These are phyloP conservation scores for Phlebiopsis gigantea DNA, from an alignment of 768 basidiomycete genomes.

Conservation along the genomic window DNA sequence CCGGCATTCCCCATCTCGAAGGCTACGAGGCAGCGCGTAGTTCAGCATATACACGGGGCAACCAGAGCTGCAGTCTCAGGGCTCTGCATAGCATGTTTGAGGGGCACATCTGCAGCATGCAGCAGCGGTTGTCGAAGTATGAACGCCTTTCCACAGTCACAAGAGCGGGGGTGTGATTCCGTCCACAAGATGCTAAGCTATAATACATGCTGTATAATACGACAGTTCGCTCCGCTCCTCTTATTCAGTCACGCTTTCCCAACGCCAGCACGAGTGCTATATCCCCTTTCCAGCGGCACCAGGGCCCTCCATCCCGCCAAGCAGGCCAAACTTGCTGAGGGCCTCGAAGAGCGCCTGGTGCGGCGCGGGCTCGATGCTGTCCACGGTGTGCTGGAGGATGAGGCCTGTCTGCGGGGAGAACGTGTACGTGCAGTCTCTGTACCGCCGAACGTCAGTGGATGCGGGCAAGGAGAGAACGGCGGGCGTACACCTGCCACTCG, in stretches of 20 bases:
- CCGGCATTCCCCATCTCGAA: no score
- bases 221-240: neutral
- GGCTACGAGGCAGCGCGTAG: no score
- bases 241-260: neutral
- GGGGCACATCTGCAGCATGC: no score
- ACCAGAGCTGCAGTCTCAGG: no score
- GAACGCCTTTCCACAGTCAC: no score
- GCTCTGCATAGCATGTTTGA: no score
- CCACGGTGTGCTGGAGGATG: conserved; percentile 58
- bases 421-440: conserved; percentile 64
- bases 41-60: no score
- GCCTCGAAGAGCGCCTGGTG: conserved; percentile 67
- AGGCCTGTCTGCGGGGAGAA: conserved; percentile 66
- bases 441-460: neutral
- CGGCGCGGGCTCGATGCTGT: conserved; percentile 77
- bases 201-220: neutral
- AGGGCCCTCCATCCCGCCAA: neutral
- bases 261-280: neutral
- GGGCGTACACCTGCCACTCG: conserved; percentile 73
- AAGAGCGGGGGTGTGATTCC: neutral
- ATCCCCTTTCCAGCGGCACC: neutral
- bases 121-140: no score
- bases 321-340: conserved; percentile 33
- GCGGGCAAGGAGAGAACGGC: neutral
- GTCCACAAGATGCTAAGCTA: neutral